Evolutionary conservation across 257 asterid species (phyloP).

Genomic region (Leptodermis oblonga): DNA sequence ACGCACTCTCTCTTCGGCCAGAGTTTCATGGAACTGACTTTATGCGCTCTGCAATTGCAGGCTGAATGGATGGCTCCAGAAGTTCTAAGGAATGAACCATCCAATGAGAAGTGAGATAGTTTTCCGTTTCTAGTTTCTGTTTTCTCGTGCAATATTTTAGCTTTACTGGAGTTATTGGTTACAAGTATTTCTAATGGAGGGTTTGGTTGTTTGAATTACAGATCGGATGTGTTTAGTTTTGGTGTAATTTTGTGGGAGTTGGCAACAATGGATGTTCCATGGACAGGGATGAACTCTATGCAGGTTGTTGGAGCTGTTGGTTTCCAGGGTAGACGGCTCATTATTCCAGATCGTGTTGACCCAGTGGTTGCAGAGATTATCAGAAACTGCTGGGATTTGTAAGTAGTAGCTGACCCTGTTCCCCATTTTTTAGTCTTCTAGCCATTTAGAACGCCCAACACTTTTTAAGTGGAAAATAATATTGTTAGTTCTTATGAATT

Average conservation of each 20-base stretch:
- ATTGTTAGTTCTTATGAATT: neutral
- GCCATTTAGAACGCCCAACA: neutral
- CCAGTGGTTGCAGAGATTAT: conserved; percentile 75
- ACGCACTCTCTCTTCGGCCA: neutral
- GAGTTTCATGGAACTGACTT: conserved; percentile 14
- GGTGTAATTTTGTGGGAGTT: conserved; percentile 98
- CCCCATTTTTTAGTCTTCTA: neutral
- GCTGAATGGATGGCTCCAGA: conserved; percentile 99
- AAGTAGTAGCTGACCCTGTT: conserved; percentile 13
- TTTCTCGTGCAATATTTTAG: neutral
- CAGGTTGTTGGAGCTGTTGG: conserved; percentile 99
- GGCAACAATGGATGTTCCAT: conserved; percentile 82
- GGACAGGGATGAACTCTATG: conserved; percentile 98
- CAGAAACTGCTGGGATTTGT: conserved; percentile 82
- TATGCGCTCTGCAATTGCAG: conserved; percentile 40
- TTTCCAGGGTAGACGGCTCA: conserved; percentile 78
- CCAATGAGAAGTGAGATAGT: conserved; percentile 84
- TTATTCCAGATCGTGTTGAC: conserved; percentile 66
- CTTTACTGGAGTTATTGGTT: neutral
- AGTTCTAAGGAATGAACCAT: conserved; percentile 89
- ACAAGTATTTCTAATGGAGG: conserved; percentile 14
- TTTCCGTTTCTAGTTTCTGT: neutral
- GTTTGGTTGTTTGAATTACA: conserved; percentile 29
- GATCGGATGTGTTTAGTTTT: conserved; percentile 93
- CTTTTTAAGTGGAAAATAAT: neutral